Percentiles rank a stretch among this genome's conserved stretches.
phyloP scores from a whole-genome alignment of 192 early-diverging fungal species.

The Funneliformis geosporum region DNA sequence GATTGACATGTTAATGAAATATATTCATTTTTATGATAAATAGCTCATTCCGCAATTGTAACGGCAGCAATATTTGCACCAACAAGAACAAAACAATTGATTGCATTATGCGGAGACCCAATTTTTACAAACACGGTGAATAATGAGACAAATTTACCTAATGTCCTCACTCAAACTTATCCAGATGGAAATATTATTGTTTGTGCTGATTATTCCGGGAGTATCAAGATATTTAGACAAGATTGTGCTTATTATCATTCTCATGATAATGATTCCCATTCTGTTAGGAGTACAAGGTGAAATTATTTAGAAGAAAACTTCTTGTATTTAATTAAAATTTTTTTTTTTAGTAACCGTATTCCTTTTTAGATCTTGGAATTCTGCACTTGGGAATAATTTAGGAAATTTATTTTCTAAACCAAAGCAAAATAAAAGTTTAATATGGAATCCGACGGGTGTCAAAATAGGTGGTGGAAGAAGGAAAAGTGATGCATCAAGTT shows the following conservation, averaged over 20 bases:
- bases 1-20: neutral
- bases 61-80: conserved; percentile 68
- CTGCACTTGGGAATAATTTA: conserved; percentile 1
- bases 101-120: conserved; percentile 57
- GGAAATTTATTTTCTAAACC: neutral
- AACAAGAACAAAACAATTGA: conserved; percentile 56
- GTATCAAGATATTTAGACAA: conserved; percentile 67
- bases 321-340: neutral
- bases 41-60: conserved; percentile 55
- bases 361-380: conserved; percentile 26
- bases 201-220: conserved; percentile 60
- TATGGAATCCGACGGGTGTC: neutral
- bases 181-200: conserved; percentile 62
- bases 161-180: conserved; percentile 31
- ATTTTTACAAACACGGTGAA: conserved; percentile 46
- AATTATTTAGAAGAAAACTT: neutral
- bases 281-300: conserved; percentile 18
- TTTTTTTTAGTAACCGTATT: neutral
- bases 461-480: neutral
- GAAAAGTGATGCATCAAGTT: conserved; percentile 32
- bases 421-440: neutral
- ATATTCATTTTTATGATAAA: conserved; percentile 28
- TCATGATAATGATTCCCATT: conserved; percentile 8
- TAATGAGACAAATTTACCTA: conserved; percentile 33
- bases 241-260: conserved; percentile 48